Evolutionary conservation across 495 filamentous ascomycete species (phyloP), one percentile per base, ranked within the genome.

Genomic region (Penicillium goetzii): DNA sequence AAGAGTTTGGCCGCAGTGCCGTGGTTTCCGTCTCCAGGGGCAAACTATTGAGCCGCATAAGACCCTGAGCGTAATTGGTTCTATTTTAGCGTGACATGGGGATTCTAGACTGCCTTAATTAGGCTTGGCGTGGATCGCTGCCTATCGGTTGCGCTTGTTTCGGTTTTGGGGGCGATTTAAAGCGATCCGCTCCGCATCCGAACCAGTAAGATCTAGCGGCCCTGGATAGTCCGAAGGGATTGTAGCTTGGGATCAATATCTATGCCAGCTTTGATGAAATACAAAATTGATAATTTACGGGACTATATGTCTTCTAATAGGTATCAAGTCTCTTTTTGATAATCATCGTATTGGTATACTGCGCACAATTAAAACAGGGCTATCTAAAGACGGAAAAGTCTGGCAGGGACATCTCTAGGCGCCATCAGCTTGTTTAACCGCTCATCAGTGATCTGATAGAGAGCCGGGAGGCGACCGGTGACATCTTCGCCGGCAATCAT

Each of bases 401-500:
- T 23, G 14, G 53, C 53, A 25, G 53, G 53, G 6, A 56, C 53
- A 56, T 56, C 53, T 26, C 53, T 23, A 14, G 53, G 53, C 1
- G 32, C 34, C 53, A 56, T 36, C 11, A 56, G 23, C 12, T 36
- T 56, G 53, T 56, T 40, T 1, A 56, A 19, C 34, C 53, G 40
- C 33, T 56, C 53, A 19, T 56, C 34, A 1, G 53, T 56, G 34
- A 56, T 56, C 33, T 56, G 53, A 56, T 56, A 56, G 1, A 56
- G 53, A 23, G 32, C 32, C 10, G 53, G 53, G n/a, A 56, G 53
- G 8, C 17, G 53, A 36, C 53, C 53, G 3, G 53, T 56, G 32
- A 56, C 33, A 40, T 56, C 53, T 23, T 36, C 53, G n/a, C 53
- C 53, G 8, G 53, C 53, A 25, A 56, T 26, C 53, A 56, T 56